Evolutionary conservation across 768 basidiomycete species (phyloP).

Genomic region (Suillus americanus): DNA sequence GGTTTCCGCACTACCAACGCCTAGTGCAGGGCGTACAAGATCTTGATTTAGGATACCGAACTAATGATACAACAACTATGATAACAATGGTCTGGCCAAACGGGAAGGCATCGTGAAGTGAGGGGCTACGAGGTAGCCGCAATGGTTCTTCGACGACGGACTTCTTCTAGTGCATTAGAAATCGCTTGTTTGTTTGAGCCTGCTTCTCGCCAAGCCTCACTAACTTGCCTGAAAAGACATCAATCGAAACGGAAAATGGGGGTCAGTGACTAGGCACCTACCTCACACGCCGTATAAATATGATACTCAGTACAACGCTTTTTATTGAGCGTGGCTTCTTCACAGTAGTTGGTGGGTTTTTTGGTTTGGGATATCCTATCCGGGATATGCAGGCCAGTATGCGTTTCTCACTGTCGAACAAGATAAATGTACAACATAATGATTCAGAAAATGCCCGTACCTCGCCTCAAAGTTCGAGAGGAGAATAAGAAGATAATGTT

Average conservation of each 20-base stretch:
- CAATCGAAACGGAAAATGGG: background rate
- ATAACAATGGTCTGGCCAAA: background rate
- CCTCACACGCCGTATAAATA: conserved; percentile 68
- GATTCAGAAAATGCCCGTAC: conserved; percentile 36
- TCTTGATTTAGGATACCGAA: conserved; percentile 12
- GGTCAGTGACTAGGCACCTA: conserved; percentile 33
- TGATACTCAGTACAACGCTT: conserved; percentile 50
- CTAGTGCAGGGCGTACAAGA: background rate
- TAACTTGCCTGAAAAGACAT: conserved; percentile 48
- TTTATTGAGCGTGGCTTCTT: conserved; percentile 54
- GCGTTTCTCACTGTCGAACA: conserved; percentile 54
- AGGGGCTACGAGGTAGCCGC: conserved; percentile 12
- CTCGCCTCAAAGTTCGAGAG: conserved; percentile 69
- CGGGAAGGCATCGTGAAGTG: conserved; percentile 1
- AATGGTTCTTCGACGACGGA: conserved; percentile 50
- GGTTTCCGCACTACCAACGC: background rate
- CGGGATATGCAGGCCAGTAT: conserved; percentile 75
- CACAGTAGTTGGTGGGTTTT: conserved; percentile 34
- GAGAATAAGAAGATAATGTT: conserved; percentile 80
- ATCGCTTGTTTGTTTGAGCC: conserved; percentile 60
- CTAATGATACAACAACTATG: conserved; percentile 17
- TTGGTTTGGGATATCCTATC: conserved; percentile 62
- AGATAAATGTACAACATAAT: background rate
- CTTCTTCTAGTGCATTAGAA: conserved; percentile 66
- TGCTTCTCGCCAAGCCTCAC: conserved; percentile 63